These are phyloP conservation scores for Tilletia indica DNA, from an alignment of 1,284 basidiomycete genomes.

Conservation along the genomic window DNA sequence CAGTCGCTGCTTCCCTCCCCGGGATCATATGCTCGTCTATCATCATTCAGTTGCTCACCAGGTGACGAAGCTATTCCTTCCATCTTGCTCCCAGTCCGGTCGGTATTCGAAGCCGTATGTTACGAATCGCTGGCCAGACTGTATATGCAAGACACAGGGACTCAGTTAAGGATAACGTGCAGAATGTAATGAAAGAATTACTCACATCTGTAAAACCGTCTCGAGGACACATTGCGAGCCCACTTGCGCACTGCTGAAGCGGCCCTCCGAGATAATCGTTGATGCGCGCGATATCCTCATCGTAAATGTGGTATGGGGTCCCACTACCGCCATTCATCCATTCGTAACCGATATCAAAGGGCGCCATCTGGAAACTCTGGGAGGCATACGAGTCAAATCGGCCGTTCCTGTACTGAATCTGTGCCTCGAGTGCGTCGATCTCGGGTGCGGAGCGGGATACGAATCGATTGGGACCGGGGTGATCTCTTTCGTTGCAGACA, in stretches of 20 bases:
- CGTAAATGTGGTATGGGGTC: constrained; percentile 26
- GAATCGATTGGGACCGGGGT: constrained; percentile 48
- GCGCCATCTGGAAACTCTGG: constrained; percentile 53
- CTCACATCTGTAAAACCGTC: constrained; percentile 5
- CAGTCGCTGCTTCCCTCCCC: no score
- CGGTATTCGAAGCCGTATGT: constrained; percentile 52
- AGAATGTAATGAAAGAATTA: neutral
- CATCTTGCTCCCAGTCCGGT: constrained; percentile 46
- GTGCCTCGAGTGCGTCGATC: constrained; percentile 56
- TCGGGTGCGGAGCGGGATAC: constrained; percentile 54
- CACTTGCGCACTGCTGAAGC: constrained; percentile 25
- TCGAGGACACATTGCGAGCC: neutral
- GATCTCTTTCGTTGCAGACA: constrained; percentile 46
- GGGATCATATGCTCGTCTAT: neutral
- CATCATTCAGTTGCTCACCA: constrained; percentile 22
- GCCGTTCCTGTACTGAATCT: constrained; percentile 60
- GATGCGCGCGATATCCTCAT: constrained; percentile 52
- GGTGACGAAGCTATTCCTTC: constrained; percentile 39
- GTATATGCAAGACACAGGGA: neutral
- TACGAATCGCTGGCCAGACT: constrained; percentile 25
- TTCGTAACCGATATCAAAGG: constrained; percentile 38
- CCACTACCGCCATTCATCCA: neutral
- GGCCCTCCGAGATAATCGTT: constrained; percentile 38
- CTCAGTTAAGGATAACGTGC: neutral
- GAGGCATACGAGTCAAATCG: constrained; percentile 38